Evolutionary conservation across 2,329 filamentous ascomycete species (phyloP).

Genomic region (Nemania diffusa): DNA sequence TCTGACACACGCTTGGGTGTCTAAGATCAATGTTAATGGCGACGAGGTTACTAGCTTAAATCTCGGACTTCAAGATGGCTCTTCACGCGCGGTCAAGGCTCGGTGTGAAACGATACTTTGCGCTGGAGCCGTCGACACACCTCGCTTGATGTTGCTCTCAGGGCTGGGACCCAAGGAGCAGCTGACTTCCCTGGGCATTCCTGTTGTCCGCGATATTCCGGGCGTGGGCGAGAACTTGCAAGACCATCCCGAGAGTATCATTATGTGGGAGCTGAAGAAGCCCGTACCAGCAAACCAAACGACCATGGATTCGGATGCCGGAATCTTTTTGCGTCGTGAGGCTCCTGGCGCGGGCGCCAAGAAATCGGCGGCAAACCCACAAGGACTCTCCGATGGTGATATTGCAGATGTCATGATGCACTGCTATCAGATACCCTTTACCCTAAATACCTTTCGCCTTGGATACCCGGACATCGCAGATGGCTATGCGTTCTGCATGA

Average conservation of each 20-base stretch:
- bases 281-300: conserved; percentile 82
- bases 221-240: conserved; percentile 71
- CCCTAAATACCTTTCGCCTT: conserved; percentile 82
- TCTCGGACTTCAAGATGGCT: conserved; percentile 67
- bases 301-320: conserved; percentile 90
- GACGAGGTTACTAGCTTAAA: conserved; percentile 79
- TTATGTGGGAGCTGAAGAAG: conserved; percentile 81
- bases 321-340: conserved; percentile 87
- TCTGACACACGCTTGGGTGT: conserved; percentile 88
- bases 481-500: conserved; percentile 91
- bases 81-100: conserved; percentile 66
- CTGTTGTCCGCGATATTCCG: conserved; percentile 66
- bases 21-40: conserved; percentile 77
- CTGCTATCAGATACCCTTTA: conserved; percentile 95
- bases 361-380: conserved; percentile 59
- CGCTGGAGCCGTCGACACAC: conserved; percentile 84
- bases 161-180: conserved; percentile 66
- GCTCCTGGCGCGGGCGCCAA: conserved; percentile 71
- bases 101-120: conserved; percentile 82
- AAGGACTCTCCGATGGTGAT: conserved; percentile 71
- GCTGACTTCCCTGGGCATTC: conserved; percentile 63
- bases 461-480: conserved; percentile 73
- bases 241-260: conserved; percentile 70
- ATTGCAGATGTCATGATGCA: conserved; percentile 94
- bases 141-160: conserved; percentile 70